These are phyloP conservation scores for Rhizopogon vesiculosus DNA, from an alignment of 768 basidiomycete genomes.

Conservation along the genomic window DNA sequence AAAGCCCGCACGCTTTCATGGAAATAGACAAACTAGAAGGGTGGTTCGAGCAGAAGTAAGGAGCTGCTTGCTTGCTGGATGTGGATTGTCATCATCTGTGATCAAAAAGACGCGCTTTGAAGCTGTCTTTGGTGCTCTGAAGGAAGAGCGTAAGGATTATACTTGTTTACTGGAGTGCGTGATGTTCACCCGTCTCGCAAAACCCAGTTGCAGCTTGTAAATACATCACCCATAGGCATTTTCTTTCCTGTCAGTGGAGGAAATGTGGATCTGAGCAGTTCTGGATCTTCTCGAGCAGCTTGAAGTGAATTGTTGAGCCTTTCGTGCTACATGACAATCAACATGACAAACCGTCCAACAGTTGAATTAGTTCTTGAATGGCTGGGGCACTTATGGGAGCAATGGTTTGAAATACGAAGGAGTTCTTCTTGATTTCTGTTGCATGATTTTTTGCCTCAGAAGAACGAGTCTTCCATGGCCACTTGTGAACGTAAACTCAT, in stretches of 20 bases:
- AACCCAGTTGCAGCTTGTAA: slow-evolving; percentile 87
- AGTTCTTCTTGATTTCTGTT: slow-evolving; percentile 64
- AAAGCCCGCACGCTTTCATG: neutral
- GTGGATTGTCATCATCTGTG: slow-evolving; percentile 62
- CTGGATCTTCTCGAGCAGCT: slow-evolving; percentile 67
- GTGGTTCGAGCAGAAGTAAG: slow-evolving; percentile 69
- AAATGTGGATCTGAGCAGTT: slow-evolving; percentile 52
- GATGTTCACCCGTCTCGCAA: slow-evolving; percentile 72
- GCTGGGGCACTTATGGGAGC: slow-evolving; percentile 73
- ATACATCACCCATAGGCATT: slow-evolving; percentile 83
- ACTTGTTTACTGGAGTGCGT: slow-evolving; percentile 1
- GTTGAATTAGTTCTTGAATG: slow-evolving; percentile 71
- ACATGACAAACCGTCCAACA: slow-evolving; percentile 63
- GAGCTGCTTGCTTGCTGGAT: slow-evolving; percentile 52
- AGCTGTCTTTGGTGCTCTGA: slow-evolving; percentile 79
- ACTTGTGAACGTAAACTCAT: neutral
- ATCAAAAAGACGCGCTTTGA: slow-evolving; percentile 93
- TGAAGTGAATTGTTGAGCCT: slow-evolving; percentile 6
- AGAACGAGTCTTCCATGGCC: slow-evolving; percentile 15
- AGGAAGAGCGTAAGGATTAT: neutral
- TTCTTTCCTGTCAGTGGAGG: slow-evolving; percentile 54
- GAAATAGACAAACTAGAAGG: slow-evolving; percentile 44
- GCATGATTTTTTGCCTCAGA: slow-evolving; percentile 32
- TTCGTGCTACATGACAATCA: neutral
- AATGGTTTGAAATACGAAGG: slow-evolving; percentile 73